A percentile compares a stretch with the other conserved stretches of the same genome.
phyloP scores from a whole-genome alignment of 495 filamentous ascomycete genomes.

The Annulohypoxylon stygium region DNA sequence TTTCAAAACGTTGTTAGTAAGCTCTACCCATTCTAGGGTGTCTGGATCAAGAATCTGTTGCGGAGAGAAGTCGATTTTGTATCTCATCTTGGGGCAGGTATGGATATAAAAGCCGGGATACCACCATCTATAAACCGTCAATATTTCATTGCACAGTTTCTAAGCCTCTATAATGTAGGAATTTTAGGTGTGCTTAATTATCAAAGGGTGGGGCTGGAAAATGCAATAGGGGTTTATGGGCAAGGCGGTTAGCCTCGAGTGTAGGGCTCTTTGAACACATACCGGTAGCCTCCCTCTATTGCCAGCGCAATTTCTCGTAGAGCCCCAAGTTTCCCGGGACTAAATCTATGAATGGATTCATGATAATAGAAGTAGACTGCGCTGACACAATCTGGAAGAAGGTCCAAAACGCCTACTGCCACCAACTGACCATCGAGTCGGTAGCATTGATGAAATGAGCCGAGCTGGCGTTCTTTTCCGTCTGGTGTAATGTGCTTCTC shows the following conservation, averaged over 20 bases:
- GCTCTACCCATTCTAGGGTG: conserved; percentile 76
- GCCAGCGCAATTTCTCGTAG: conserved; percentile 86
- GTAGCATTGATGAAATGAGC: conserved; percentile 97
- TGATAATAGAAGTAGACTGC: conserved; percentile 97
- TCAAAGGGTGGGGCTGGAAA: background rate
- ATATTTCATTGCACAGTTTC: background rate
- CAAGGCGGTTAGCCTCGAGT: background rate
- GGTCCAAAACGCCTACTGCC: conserved; percentile 88
- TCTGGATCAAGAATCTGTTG: conserved; percentile 88
- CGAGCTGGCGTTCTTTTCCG: conserved; percentile 71
- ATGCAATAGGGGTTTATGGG: background rate
- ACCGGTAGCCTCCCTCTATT: conserved; percentile 76
- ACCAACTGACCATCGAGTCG: conserved; percentile 89
- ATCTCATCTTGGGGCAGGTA: conserved; percentile 69
- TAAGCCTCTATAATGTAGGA: background rate
- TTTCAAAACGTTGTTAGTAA: conserved; percentile 74
- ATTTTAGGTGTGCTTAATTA: background rate
- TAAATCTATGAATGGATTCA: conserved; percentile 80
- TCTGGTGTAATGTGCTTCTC: conserved; percentile 59
- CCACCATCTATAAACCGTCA: conserved; percentile 56
- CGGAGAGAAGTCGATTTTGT: conserved; percentile 89
- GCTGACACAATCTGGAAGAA: conserved; percentile 88
- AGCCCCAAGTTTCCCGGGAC: conserved; percentile 90
- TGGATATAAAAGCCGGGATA: conserved; percentile 67
- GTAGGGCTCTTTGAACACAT: conserved; percentile 51